These are phyloP conservation scores for Pythium guiyangense DNA, from an alignment of 352 stramenopile species.

Conservation along the genomic window DNA sequence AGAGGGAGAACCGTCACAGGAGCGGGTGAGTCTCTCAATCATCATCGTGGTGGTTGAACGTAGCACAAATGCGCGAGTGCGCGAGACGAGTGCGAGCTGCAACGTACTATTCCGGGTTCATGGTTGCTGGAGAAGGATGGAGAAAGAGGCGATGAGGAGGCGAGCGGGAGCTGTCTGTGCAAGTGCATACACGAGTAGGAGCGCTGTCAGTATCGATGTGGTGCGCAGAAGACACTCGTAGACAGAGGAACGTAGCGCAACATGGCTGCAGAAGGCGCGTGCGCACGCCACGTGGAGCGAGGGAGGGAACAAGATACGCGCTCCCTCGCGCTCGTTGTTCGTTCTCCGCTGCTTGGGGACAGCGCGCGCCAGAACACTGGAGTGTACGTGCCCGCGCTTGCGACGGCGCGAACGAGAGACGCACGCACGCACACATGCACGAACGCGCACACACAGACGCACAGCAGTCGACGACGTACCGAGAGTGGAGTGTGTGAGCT, in stretches of 20 bases:
- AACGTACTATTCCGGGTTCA: constrained; percentile 94
- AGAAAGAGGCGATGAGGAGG: neutral
- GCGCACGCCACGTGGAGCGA: neutral
- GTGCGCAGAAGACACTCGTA: no score
- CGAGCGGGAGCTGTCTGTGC: neutral
- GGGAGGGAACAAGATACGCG: neutral
- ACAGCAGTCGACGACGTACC: neutral
- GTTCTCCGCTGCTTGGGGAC: neutral
- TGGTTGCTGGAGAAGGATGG: constrained; percentile 23
- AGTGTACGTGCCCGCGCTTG: neutral
- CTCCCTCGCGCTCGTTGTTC: neutral
- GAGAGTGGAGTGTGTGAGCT: constrained; percentile 2
- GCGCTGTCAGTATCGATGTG: no score
- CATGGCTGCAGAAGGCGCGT: no score
- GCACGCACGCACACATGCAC: neutral
- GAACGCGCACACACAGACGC: neutral
- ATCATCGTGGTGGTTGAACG: neutral
- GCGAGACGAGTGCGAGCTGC: no score
- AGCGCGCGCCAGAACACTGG: neutral
- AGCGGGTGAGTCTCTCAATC: neutral
- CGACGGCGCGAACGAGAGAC: neutral
- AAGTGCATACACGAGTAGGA: neutral
- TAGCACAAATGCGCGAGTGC: neutral
- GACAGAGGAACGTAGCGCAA: no score
- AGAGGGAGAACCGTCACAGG: neutral